Conservation (phyloP, 495 filamentous ascomycete species). For the Coniosporium apollinis region DNA sequence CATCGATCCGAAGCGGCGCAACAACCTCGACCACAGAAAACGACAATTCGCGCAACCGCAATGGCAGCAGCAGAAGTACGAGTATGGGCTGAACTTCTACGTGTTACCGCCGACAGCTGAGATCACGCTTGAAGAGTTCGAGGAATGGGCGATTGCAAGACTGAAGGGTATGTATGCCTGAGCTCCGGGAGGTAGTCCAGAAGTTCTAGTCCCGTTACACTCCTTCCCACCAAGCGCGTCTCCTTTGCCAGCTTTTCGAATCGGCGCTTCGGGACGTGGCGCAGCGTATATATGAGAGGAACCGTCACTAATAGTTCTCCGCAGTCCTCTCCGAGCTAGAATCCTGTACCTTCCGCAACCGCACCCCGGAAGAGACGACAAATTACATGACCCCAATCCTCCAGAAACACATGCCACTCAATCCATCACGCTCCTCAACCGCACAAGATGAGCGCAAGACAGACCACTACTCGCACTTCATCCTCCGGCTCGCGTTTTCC, state of each 20-base stretch:
- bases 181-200: too few species aligned
- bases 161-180: slow-evolving; percentile 42
- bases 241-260: too few species aligned
- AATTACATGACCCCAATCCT: slow-evolving; percentile 64
- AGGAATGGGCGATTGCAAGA: slow-evolving; percentile 97
- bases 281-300: too few species aligned
- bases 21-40: slow-evolving; percentile 59
- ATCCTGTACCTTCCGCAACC: slow-evolving; percentile 89
- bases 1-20: slow-evolving; percentile 68
- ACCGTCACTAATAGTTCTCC: too few species aligned
- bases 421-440: slow-evolving; percentile 41
- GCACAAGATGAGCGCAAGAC: slow-evolving; percentile 67
- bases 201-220: too few species aligned
- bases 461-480: slow-evolving; percentile 97
- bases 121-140: slow-evolving; percentile 93
- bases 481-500: slow-evolving; percentile 84
- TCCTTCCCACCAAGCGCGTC: too few species aligned
- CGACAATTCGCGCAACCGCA: slow-evolving; percentile 62
- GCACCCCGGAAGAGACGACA: slow-evolving; percentile 57
- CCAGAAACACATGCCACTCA: slow-evolving; percentile 76
- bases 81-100: slow-evolving; percentile 86
- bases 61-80: slow-evolving; percentile 60
- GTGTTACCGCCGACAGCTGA: slow-evolving; percentile 73
- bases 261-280: too few species aligned
- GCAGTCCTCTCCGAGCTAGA: slow-evolving; percentile 89